Percentiles rank a stretch among this genome's conserved stretches.
Evolutionary conservation across 768 basidiomycete genomes (phyloP).

Genomic region (Tulasnella sp.): DNA sequence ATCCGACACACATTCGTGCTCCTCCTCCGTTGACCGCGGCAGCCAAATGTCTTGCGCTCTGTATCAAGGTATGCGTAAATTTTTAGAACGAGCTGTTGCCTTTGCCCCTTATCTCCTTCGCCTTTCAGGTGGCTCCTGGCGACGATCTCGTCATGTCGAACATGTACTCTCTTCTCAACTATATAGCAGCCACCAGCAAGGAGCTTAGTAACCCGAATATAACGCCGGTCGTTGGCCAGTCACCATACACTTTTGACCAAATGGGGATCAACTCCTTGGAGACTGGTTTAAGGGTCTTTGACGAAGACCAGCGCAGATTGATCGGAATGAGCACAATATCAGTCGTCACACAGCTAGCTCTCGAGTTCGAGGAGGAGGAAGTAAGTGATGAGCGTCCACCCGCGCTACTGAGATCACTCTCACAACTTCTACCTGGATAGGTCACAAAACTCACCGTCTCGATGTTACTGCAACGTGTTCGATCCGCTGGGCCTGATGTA

Average conservation of each 20-base stretch:
- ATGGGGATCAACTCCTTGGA: constrained; percentile 62
- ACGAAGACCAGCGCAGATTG: constrained; percentile 82
- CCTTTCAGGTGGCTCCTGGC: constrained; percentile 70
- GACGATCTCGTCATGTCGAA: constrained; percentile 92
- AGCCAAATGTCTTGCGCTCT: constrained; percentile 86
- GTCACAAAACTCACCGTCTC: constrained; percentile 87
- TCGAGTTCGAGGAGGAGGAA: constrained; percentile 87
- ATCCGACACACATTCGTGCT: constrained; percentile 69
- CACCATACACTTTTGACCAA: constrained; percentile 49
- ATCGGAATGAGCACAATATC: constrained; percentile 91
- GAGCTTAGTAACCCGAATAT: constrained; percentile 8
- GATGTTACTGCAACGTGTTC: constrained; percentile 87
- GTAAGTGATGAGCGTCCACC: constrained; percentile 46
- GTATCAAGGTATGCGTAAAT: constrained; percentile 68
- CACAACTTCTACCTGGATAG: constrained; percentile 44
- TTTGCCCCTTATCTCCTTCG: constrained; percentile 28
- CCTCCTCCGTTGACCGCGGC: constrained; percentile 82
- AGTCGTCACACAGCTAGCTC: constrained; percentile 81
- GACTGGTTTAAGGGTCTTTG: constrained; percentile 63
- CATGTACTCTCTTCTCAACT: constrained; percentile 95
- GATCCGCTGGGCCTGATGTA: constrained; percentile 81
- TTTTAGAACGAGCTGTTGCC: background rate
- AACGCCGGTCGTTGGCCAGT: constrained; percentile 1
- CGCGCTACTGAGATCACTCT: background rate
- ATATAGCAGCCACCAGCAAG: constrained; percentile 75